Conservation (phyloP, 805 yeast genomes). For the Metschnikowia santaceciliae region DNA sequence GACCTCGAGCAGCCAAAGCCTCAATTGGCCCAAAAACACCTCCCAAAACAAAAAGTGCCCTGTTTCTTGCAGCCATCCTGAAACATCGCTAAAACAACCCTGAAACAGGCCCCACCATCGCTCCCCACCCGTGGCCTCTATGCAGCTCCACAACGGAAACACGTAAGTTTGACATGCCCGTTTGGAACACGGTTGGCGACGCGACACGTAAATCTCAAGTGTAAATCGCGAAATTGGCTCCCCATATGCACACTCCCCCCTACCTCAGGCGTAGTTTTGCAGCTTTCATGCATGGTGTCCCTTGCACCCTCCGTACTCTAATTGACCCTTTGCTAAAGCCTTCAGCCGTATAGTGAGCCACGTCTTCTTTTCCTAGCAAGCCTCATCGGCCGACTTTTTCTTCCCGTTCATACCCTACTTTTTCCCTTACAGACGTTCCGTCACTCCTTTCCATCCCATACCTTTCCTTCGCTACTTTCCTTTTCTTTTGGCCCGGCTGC, state of each 20-base stretch:
- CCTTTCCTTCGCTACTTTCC: background rate
- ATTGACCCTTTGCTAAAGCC: background rate
- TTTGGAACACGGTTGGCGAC: constrained; percentile 2
- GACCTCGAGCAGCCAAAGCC: background rate
- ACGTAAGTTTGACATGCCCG: constrained; percentile 1
- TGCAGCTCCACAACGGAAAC: background rate
- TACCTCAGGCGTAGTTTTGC: background rate
- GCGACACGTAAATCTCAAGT: background rate
- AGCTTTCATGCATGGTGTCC: background rate
- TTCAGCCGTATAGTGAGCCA: constrained; percentile 3
- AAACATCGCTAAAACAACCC: background rate
- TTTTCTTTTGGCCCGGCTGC: no score
- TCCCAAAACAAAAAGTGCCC: background rate
- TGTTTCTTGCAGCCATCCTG: background rate
- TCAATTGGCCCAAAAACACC: background rate
- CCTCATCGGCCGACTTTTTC: background rate
- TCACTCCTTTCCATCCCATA: background rate
- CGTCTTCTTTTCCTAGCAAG: constrained; percentile 2
- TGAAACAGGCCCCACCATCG: background rate
- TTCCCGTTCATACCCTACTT: background rate
- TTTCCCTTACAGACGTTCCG: background rate
- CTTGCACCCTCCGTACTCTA: background rate
- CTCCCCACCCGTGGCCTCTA: background rate
- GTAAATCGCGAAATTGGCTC: background rate
- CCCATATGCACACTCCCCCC: constrained; percentile 1